Percentiles rank a stretch among this genome's conserved stretches.
Conservation (phyloP, 2,329 filamentous ascomycete species). For the Neospermospora avenae region DNA sequence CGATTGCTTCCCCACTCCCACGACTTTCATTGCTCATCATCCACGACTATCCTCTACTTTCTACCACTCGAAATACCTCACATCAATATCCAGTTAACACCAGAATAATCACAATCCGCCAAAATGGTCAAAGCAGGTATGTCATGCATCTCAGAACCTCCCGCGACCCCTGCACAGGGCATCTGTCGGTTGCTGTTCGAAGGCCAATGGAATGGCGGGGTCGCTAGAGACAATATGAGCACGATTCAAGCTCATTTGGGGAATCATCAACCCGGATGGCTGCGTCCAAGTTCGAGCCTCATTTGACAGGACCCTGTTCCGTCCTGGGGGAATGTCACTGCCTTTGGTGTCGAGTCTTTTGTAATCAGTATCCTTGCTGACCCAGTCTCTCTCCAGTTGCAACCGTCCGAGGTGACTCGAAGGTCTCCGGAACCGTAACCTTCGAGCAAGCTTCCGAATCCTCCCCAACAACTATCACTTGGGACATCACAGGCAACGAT, state of each 20-base stretch:
- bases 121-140: constrained; percentile 99
- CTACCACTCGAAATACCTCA: background rate
- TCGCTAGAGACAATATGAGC: constrained; percentile 56
- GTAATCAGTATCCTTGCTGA: constrained; percentile 15
- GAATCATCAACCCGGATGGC: constrained; percentile 45
- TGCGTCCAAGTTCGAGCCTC: constrained; percentile 26
- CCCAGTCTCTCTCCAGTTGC: constrained; percentile 59
- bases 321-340: background rate
- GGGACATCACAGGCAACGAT: constrained; percentile 90
- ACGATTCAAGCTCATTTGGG: constrained; percentile 42
- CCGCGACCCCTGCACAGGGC: constrained; percentile 3
- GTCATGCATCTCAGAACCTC: constrained; percentile 38
- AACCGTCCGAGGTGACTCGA: constrained; percentile 96
- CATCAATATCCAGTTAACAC: background rate
- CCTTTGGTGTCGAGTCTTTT: background rate
- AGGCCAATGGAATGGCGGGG: constrained; percentile 34
- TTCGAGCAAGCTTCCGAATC: constrained; percentile 90
- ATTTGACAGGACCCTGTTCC: background rate
- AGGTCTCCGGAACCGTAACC: constrained; percentile 86
- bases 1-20: constrained; percentile 1
- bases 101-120: constrained; percentile 40
- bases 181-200: constrained; percentile 2
- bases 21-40: constrained; percentile 1
- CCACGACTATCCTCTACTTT: background rate
- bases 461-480: constrained; percentile 80